Conservation (phyloP, 805 yeast species). For the Tetrapisispora fleetii region DNA sequence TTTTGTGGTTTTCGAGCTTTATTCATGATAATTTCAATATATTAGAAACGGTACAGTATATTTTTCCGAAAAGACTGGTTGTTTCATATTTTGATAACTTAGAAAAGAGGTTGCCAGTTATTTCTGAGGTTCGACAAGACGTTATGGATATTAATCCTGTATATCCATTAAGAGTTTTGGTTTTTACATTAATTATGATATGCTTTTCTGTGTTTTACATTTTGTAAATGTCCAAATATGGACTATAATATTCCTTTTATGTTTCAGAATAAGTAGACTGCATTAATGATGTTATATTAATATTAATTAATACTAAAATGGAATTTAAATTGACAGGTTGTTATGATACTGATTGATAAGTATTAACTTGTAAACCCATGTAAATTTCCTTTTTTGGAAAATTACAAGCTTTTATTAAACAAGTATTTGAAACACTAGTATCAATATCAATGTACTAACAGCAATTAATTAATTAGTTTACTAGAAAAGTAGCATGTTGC, state of each 20-base stretch:
- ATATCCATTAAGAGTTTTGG: conserved; percentile 10
- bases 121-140: conserved; percentile 4
- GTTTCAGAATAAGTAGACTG: neutral
- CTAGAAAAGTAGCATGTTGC: neutral
- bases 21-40: neutral
- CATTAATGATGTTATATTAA: neutral
- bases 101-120: neutral
- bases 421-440: neutral
- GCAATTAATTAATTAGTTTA: too few relatives aligned
- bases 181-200: conserved; percentile 1
- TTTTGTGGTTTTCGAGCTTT: neutral
- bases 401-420: conserved; percentile 7
- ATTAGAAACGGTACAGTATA: neutral
- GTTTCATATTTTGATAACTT: neutral
- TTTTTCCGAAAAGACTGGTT: neutral
- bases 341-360: neutral
- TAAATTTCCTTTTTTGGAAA: conserved; percentile 13
- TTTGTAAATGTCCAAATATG: neutral
- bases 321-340: neutral
- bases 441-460: neutral
- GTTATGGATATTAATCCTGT: conserved; percentile 21
- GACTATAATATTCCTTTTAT: neutral
- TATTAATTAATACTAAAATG: neutral
- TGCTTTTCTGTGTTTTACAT: neutral
- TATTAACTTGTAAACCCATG: neutral